Base-by-base conservation (phyloP, 202 grass and related monocot species). In the Cymbopogon flexuosus region DNA sequence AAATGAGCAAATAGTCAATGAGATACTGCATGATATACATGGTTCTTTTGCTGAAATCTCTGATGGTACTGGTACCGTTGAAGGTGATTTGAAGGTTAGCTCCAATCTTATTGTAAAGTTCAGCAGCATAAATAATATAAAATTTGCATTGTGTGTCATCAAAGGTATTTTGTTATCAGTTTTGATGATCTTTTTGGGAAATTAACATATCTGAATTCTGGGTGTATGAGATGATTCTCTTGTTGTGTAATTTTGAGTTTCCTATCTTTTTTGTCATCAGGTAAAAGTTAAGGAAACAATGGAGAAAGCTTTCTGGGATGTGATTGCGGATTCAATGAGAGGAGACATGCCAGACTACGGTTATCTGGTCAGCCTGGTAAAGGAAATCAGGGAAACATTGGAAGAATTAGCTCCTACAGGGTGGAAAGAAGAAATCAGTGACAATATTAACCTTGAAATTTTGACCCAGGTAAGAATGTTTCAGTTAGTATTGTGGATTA, bases 1-100 rank as follows among this genome's bases (percentile, higher is more conserved):
- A 58, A 99, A 99, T 84, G 96, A 95, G 64, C 80, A 93, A 15
- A 92, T 99, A 78, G 96, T 99, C 64, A 99, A 99, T 90, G 96
- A 95, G 52, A 99, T 99, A 60, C 85, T 99, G 62, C 92, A 95
- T 82, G 72, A 79, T 68, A 78, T 58, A 42, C 80, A 84, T 88
- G 82, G 73, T 62, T 84, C 75, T 84, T 82, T 91, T 71, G 35
- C 86, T 83, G 74, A 75, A 54, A 78, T 85, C 73, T 77, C 88
- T 86, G 81, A 80, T 72, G 63, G 46, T 65, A 62, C 34, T 54
- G 81, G 72, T 65, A 73, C 7, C 67, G 60, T 89, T 70, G 88
- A 94, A 56, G 66, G 81, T 54, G 79, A 72, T 72, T 82, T 93
- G 37, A 86, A 94, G 92, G 95, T 98, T 77, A 75, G 78, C 18